A percentile compares a stretch with the other conserved stretches of the same genome.
These are phyloP conservation scores for Tripterygium wilfordii DNA, from an alignment of 177 flowering plant species.

Conservation along the genomic window DNA sequence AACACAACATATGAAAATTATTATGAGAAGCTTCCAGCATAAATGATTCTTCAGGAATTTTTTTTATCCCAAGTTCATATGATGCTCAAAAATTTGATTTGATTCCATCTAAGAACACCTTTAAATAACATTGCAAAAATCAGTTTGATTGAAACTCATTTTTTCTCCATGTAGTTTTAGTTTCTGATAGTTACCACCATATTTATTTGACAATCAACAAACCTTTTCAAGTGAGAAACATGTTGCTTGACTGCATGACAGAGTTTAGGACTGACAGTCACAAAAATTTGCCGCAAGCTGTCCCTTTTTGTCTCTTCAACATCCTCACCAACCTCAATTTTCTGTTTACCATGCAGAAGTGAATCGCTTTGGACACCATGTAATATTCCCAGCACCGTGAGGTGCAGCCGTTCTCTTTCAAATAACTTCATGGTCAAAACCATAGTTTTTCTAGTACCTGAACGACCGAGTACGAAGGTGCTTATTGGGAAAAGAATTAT, in stretches of 20 bases:
- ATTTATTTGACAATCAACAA: constrained; percentile 1
- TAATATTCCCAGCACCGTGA: constrained; percentile 26
- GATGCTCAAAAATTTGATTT: too few relatives aligned
- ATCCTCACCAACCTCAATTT: constrained; percentile 1
- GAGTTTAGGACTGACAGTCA: constrained; percentile 70
- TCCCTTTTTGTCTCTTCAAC: constrained; percentile 3
- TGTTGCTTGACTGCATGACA: constrained; percentile 57
- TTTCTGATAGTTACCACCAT: too few relatives aligned
- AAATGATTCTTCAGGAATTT: too few relatives aligned
- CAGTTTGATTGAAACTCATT: too few relatives aligned
- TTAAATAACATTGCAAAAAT: too few relatives aligned
- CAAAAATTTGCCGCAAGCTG: constrained; percentile 58
- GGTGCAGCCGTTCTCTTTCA: constrained; percentile 31
- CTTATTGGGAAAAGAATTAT: constrained; percentile 46
- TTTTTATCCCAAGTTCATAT: too few relatives aligned
- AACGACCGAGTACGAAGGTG: constrained; percentile 67
- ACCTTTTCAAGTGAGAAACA: constrained; percentile 57
- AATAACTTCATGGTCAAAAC: constrained; percentile 65
- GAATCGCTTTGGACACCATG: constrained; percentile 2
- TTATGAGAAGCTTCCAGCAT: too few relatives aligned
- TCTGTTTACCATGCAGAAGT: not conserved
- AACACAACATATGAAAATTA: too few relatives aligned
- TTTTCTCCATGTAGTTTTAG: too few relatives aligned
- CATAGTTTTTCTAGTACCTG: constrained; percentile 89
- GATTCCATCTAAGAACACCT: too few relatives aligned